Conservation (phyloP, 305 asterid species). For the Fraxinus nigra region DNA sequence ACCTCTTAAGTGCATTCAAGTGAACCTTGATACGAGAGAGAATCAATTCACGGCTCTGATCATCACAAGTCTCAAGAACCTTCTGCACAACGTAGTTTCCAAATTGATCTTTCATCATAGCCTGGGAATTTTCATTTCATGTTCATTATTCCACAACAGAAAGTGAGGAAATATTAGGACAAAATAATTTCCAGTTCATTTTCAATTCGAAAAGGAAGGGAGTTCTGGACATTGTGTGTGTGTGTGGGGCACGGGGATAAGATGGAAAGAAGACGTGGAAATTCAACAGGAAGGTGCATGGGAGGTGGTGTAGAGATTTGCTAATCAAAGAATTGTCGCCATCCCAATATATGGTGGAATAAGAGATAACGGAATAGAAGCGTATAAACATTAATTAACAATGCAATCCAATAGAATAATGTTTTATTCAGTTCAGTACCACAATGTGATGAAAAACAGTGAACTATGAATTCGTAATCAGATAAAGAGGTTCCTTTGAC, state of each 20-base stretch:
- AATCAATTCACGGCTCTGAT: constrained; percentile 58
- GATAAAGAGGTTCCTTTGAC: background rate
- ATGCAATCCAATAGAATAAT: background rate
- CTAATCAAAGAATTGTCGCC: background rate
- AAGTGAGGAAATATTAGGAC: background rate
- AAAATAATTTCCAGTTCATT: background rate
- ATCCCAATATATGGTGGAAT: background rate
- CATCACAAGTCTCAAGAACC: constrained; percentile 81
- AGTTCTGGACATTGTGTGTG: background rate
- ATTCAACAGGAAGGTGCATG: background rate
- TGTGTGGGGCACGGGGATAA: background rate
- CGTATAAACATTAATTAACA: background rate
- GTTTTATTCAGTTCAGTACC: background rate
- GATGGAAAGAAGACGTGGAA: background rate
- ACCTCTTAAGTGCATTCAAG: constrained; percentile 70
- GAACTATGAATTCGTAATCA: background rate
- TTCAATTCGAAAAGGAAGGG: background rate
- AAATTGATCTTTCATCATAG: constrained; percentile 94
- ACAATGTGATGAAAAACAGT: background rate
- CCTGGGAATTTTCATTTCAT: constrained; percentile 43
- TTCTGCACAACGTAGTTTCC: constrained; percentile 91
- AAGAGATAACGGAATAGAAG: background rate
- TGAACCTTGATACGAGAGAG: constrained; percentile 82
- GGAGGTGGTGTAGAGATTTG: background rate
- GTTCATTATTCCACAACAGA: background rate